A percentile compares a stretch with the other conserved stretches of the same genome.
Evolutionary conservation across 2,329 filamentous ascomycete species (phyloP).

Genomic region (Cladophialophora psammophila): DNA sequence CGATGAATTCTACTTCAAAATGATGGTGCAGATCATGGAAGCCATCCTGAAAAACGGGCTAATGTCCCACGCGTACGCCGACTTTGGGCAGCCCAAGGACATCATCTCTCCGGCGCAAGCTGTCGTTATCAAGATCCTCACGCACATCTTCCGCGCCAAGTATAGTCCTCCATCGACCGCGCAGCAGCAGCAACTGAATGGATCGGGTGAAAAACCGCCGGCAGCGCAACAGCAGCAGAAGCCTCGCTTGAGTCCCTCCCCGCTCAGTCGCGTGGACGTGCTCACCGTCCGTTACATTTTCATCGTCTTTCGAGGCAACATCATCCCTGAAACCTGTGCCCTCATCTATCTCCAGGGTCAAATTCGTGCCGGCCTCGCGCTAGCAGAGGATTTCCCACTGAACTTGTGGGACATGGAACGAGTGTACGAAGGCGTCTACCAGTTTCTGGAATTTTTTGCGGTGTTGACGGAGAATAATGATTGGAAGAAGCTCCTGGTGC

Average conservation of each 20-base stretch:
- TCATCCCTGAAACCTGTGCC: slow-evolving; percentile 93
- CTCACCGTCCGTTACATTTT: slow-evolving; percentile 87
- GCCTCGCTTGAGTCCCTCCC: slow-evolving; percentile 63
- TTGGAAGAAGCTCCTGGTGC: slow-evolving; percentile 82
- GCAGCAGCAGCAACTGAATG: slow-evolving; percentile 46
- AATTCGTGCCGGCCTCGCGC: slow-evolving; percentile 76
- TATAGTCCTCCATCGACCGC: slow-evolving; percentile 57
- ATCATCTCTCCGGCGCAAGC: slow-evolving; percentile 96
- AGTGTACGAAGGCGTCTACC: slow-evolving; percentile 91
- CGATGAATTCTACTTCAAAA: slow-evolving; percentile 92
- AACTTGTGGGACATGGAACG: slow-evolving; percentile 98
- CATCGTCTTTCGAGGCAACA: slow-evolving; percentile 87
- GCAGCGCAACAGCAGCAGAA: slow-evolving; percentile 46
- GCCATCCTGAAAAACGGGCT: slow-evolving; percentile 88
- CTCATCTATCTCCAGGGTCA: slow-evolving; percentile 92
- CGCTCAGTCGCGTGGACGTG: slow-evolving; percentile 63
- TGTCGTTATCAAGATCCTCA: slow-evolving; percentile 87
- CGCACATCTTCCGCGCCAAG: slow-evolving; percentile 80
- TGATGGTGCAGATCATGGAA: slow-evolving; percentile 95
- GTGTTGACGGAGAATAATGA: slow-evolving; percentile 85
- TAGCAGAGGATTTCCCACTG: slow-evolving; percentile 87
- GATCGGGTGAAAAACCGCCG: slow-evolving; percentile 52
- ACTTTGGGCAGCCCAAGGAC: slow-evolving; percentile 89
- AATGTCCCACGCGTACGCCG: slow-evolving; percentile 90
- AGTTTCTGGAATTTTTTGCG: slow-evolving; percentile 92